These are phyloP conservation scores for Geotrichum macrosporum DNA, from an alignment of 1,139 yeast species.

Conservation along the genomic window DNA sequence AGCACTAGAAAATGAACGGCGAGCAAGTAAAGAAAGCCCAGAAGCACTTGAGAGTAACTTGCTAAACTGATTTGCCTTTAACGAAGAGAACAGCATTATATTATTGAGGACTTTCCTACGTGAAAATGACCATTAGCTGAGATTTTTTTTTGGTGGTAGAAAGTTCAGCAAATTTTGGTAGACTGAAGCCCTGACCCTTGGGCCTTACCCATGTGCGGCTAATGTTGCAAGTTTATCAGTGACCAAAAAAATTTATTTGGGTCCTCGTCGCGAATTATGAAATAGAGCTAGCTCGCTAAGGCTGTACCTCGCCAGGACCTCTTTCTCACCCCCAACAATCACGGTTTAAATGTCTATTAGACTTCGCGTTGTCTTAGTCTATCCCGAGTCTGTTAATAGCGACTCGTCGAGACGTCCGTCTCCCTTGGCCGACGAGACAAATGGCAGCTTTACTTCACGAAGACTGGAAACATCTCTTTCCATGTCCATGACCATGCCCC, in stretches of 20 bases:
- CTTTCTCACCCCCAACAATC: too few relatives aligned
- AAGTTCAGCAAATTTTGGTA: too few relatives aligned
- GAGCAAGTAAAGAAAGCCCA: constrained; percentile 8
- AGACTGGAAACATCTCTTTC: constrained; percentile 6
- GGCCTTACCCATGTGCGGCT: too few relatives aligned
- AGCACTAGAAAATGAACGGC: constrained; percentile 23
- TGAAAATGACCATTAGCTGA: too few relatives aligned
- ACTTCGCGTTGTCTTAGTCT: constrained; percentile 16
- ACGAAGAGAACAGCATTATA: constrained; percentile 10
- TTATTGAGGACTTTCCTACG: constrained; percentile 1
- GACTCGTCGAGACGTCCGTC: constrained; percentile 2
- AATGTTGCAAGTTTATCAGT: too few relatives aligned
- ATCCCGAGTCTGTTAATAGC: constrained; percentile 4
- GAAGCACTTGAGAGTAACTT: constrained; percentile 2
- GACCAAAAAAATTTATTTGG: too few relatives aligned
- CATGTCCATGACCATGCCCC: background rate
- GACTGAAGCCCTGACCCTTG: too few relatives aligned
- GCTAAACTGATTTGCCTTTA: too few relatives aligned
- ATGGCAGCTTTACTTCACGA: constrained; percentile 4
- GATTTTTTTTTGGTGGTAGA: too few relatives aligned
- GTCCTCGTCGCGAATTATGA: too few relatives aligned
- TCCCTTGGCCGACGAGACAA: constrained; percentile 1
- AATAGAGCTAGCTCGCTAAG: too few relatives aligned
- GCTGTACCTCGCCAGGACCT: too few relatives aligned
- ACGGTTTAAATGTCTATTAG: constrained; percentile 17